Evolutionary conservation across 768 basidiomycete species (phyloP), one percentile per base, ranked within the genome.

Genomic region (Imleria badia): DNA sequence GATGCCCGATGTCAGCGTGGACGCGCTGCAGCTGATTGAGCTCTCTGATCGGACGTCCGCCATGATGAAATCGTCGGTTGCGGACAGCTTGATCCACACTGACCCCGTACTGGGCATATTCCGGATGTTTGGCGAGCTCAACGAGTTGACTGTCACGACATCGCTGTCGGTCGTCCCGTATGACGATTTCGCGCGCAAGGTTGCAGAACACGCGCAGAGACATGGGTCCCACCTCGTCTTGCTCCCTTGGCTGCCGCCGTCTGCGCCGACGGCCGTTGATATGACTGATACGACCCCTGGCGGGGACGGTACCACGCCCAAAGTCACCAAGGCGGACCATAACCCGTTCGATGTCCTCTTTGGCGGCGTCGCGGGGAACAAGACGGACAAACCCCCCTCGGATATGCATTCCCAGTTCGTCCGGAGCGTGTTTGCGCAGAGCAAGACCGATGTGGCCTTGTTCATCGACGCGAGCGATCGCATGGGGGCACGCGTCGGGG

Each of bases 1-100:
- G 29, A 36, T 52, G 17, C 63, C 66, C 8, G 61, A 63, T n/a
- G 67, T 88, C 22, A 70, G 69, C n/a, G 66, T 88, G 6, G 84
- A 89, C 46, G 94, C 93, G 0, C 77, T 98, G 8, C 86, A 94
- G 7, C 79, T 98, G 15, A 87, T 98, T 58, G 94, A 97, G 69
- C 76, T 87, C 22, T 83, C 85, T 0, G 85, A 86, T 52, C 81
- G 87, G 30, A 81, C 82, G 1, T 82, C 80, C 10, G 81, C 81
- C 1, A 80, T 87, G 62, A 84, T 88, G 80, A 80, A 78, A 54
- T 80, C 80, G 61, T 82, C 91, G 46, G 78, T 70, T 3, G 80
- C 83, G 0, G 87, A 92, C 42, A 78, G 83, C 2, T 73, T 94
- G 35, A 74, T 91, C 19, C 82, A 78, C 51, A 83, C 83, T 3